phyloP scores from a whole-genome alignment of 768 basidiomycete species.

The Hirschioporus abietinus region DNA sequence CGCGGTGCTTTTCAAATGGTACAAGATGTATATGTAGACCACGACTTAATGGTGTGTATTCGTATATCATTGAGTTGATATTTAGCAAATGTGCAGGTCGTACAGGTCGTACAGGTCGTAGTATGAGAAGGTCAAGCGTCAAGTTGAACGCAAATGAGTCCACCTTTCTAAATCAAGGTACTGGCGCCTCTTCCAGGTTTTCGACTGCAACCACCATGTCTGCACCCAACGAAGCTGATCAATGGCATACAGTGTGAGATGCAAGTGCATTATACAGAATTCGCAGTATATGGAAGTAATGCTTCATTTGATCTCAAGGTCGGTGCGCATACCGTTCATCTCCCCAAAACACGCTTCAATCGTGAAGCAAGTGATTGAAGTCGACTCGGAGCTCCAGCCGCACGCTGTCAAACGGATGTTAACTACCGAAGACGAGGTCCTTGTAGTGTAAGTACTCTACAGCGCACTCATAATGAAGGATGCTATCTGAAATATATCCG shows the following conservation, averaged over 20 bases:
- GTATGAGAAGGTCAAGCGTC: too few relatives aligned
- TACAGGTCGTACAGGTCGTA: too few relatives aligned
- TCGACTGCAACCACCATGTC: conserved; percentile 18
- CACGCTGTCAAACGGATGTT: conserved; percentile 74
- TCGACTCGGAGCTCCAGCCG: conserved; percentile 80
- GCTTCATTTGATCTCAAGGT: conserved; percentile 31
- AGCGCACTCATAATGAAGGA: neutral
- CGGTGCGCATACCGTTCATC: conserved; percentile 73
- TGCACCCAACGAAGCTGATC: conserved; percentile 12
- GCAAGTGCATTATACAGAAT: conserved; percentile 1
- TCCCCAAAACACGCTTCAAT: conserved; percentile 70
- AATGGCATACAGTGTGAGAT: conserved; percentile 56
- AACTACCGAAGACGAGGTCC: conserved; percentile 55
- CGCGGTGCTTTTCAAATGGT: conserved; percentile 97
- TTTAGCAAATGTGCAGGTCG: too few relatives aligned
- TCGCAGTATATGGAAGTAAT: conserved; percentile 5
- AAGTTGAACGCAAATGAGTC: neutral
- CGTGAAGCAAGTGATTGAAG: conserved; percentile 79
- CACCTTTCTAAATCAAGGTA: neutral
- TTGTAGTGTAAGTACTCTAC: conserved; percentile 63
- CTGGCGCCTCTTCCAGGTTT: neutral
- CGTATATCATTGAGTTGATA: too few relatives aligned
- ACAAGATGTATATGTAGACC: too few relatives aligned
- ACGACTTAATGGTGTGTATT: too few relatives aligned
- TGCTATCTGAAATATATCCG: neutral